Base-by-base conservation (phyloP, 1,284 basidiomycete genomes). In the Sanghuangporus weigelae region DNA sequence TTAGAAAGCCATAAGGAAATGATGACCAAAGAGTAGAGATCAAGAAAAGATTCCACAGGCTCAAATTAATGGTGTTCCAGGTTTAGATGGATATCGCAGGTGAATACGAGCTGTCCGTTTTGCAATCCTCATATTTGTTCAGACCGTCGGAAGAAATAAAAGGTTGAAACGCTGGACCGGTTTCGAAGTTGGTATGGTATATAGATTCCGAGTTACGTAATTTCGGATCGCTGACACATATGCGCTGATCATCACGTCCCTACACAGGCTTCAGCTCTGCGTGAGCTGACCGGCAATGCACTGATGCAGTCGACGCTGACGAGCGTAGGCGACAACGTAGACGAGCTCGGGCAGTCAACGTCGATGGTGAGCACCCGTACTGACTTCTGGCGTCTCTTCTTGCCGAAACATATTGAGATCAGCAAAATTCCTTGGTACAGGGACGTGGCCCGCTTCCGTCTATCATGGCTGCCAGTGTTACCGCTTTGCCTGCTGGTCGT, bases 401-500 rank as follows among this genome's bases (percentile, higher is more conserved):
- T 46, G 49, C 36, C 36, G 10, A 46, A 31, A 19, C 16, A 1
- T 6, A 51, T 7, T 16, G 31, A 51, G 19, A 51, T 35, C 49
- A 55, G 46, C 60, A 48, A 46, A 57, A 48, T 38, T 31, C 36
- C 8, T 36, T 60, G 35, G n/a, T 36, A 49, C 60, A 50, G 60
- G 64, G 51, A 56, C 55, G 42, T 23, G 55, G 54, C 21, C 59
- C 46, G 46, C 56, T 51, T 26, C 46, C 48, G 31, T 61, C 59
- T 21, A 59, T 58, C 56, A 39, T 60, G 16, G 35, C 35, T 54
- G 53, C 39, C 39, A 39, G 57, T 49, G 54, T 48, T 38, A 39
- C 64, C 35, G 49, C 54, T 53, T 31, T 56, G 38, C 57, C 53
- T 39, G 59, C 63, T 42, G 58, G 49, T 51, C 57, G 57, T 44